Percentiles rank a stretch among this genome's conserved stretches.
Evolutionary conservation across 805 yeast genomes (phyloP).

Genomic region (Pichia cephalocereana): DNA sequence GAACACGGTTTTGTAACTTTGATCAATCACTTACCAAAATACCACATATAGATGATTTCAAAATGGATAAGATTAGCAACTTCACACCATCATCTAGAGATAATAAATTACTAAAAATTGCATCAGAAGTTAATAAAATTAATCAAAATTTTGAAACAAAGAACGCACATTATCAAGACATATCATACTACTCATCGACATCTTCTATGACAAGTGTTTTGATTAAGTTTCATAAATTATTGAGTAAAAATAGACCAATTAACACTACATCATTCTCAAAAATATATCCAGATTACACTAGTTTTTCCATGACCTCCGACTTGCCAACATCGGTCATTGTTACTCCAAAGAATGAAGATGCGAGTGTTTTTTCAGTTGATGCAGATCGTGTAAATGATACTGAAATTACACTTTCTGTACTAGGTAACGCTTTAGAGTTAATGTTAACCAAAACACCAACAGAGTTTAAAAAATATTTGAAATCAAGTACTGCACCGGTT

Average conservation of each 20-base stretch:
- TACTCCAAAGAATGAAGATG: constrained; percentile 26
- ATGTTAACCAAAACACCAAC: constrained; percentile 53
- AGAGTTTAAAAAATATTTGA: constrained; percentile 36
- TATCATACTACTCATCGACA: constrained; percentile 63
- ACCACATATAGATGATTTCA: constrained; percentile 55
- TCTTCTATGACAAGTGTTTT: constrained; percentile 77
- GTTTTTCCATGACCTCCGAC: constrained; percentile 34
- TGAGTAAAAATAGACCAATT: constrained; percentile 54
- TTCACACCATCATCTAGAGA: constrained; percentile 70
- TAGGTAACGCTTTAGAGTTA: constrained; percentile 77
- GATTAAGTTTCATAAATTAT: constrained; percentile 61
- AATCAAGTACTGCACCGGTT: constrained; percentile 6
- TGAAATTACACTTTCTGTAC: constrained; percentile 57
- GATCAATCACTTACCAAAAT: constrained; percentile 49
- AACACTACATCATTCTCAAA: constrained; percentile 37
- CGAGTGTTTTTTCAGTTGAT: constrained; percentile 49
- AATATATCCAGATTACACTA: constrained; percentile 30
- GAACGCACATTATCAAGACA: not conserved
- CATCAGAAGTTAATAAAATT: constrained; percentile 19
- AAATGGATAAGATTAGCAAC: constrained; percentile 42
- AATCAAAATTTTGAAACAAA: not conserved
- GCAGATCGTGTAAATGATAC: constrained; percentile 58
- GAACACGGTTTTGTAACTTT: constrained; percentile 68
- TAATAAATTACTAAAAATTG: constrained; percentile 36
- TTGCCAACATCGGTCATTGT: constrained; percentile 53